These are phyloP conservation scores for Talaromyces sp. DNA, from an alignment of 2,329 filamentous ascomycete genomes.

Conservation along the genomic window DNA sequence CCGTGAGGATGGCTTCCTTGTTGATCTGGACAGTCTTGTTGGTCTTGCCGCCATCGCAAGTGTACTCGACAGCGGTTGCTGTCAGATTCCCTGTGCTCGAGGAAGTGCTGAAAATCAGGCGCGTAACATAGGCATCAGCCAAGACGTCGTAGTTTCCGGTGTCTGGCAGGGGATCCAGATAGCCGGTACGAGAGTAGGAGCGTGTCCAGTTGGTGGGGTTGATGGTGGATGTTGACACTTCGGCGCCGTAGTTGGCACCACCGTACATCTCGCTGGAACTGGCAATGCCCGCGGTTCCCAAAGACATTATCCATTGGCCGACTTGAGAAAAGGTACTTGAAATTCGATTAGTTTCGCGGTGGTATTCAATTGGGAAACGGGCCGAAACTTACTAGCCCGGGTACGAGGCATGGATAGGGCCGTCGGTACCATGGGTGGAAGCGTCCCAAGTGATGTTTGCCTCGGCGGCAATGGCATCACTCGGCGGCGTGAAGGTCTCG, in stretches of 20 bases:
- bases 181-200: conserved; percentile 30
- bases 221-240: conserved; percentile 30
- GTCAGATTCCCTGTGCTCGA: conserved; percentile 22
- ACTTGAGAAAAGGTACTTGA: conserved; percentile 25
- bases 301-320: conserved; percentile 19
- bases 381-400: conserved; percentile 20
- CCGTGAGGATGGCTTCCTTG: conserved; percentile 28
- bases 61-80: conserved; percentile 28
- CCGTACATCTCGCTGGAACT: conserved; percentile 25
- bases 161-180: conserved; percentile 30
- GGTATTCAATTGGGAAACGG: not conserved
- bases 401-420: conserved; percentile 23
- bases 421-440: conserved; percentile 17
- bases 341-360: conserved; percentile 9
- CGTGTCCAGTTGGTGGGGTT: conserved; percentile 32
- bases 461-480: conserved; percentile 16
- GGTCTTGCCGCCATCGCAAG: conserved; percentile 21
- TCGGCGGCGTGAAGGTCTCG: conserved; percentile 20
- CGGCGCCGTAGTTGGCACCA: conserved; percentile 26
- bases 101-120: conserved; percentile 24
- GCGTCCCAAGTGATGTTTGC: conserved; percentile 21
- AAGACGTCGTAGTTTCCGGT: conserved; percentile 28
- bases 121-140: conserved; percentile 25
- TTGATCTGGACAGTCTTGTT: conserved; percentile 21
- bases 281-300: conserved; percentile 21